These are phyloP conservation scores for Penicillium sclerotiorum DNA, from an alignment of 2,329 filamentous ascomycete species.

Conservation along the genomic window DNA sequence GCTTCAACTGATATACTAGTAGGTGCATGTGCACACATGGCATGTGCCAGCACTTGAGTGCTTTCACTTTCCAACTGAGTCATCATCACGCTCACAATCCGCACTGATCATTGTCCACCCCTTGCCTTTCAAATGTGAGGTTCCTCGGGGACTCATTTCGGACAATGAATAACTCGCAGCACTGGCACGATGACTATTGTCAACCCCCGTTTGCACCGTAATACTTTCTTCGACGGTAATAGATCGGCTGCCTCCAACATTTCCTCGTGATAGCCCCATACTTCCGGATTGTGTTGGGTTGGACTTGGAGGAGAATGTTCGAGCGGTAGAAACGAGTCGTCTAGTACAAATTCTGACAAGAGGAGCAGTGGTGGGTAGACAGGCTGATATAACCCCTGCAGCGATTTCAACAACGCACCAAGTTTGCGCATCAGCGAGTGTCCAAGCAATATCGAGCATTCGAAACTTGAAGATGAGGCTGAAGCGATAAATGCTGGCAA, in stretches of 20 bases:
- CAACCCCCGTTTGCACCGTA: not conserved
- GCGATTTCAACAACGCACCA: slow-evolving; percentile 12
- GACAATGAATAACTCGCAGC: not conserved
- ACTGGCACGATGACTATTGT: not conserved
- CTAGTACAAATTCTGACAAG: slow-evolving; percentile 4
- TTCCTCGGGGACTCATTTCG: not conserved
- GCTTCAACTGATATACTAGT: too few species aligned
- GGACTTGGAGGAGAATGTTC: not conserved
- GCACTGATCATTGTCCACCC: slow-evolving; percentile 8
- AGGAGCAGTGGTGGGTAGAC: slow-evolving; percentile 9
- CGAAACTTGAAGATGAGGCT: not conserved
- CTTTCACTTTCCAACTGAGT: not conserved
- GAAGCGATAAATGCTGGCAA: slow-evolving; percentile 4
- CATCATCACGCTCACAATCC: not conserved
- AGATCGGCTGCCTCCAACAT: not conserved
- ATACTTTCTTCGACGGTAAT: not conserved
- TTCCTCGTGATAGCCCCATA: not conserved
- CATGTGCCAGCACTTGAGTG: too few species aligned
- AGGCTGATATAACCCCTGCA: slow-evolving; percentile 9
- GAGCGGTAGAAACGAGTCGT: slow-evolving; percentile 1
- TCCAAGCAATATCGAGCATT: slow-evolving; percentile 2
- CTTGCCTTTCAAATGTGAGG: slow-evolving; percentile 8
- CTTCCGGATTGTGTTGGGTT: not conserved
- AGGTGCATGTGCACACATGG: too few species aligned
- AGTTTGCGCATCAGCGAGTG: slow-evolving; percentile 5